Base-by-base conservation (phyloP, 768 basidiomycete species). In the Kwoniella bestiolae region DNA sequence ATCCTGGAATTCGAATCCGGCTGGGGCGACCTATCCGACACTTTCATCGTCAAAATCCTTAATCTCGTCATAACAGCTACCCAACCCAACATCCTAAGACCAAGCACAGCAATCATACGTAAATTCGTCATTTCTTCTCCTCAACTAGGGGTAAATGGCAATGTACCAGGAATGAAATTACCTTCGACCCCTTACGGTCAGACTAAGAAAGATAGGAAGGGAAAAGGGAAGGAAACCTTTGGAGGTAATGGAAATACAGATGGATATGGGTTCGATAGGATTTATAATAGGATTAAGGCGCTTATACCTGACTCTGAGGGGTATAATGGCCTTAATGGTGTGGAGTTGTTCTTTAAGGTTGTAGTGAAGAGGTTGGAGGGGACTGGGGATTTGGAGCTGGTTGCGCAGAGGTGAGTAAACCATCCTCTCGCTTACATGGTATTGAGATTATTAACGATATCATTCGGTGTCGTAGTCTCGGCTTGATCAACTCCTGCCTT, bases 31-130 rank as follows among this genome's bases (percentile, higher is more conserved):
- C 56, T 79, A 23, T 60, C 68, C 1, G 58, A 70, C 18, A 32
- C 29, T 0, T 68, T 74, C 38, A 67, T 75, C 56, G 69, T 69
- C 58, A 63, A 69, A 9, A 60, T 73, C 21, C 66, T 77, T 0
- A 21, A 53, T 14, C 38, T 74, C 23, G 56, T 77, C 35, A 64
- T 68, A n/a, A 63, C 65, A 1, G 38, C 67, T 2, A 50, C 71
- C 9, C 68, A 76, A 56, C 58, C 73, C 26, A 80, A 80, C 58
- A 65, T 78, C 26, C 63, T 73, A 11, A 66, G 75, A 47, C 78
- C 80, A 14, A 70, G 76, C 8, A 77, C 80, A 6, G 71, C 74
- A 5, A 76, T 78, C 50, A 45, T 73, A 35, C 63, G 75, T 0
- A 74, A 74, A 62, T 63, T 79, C 3, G 68, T 79, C 63, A 75